These are phyloP conservation scores for Funneliformis mosseae DNA, from an alignment of 192 early-diverging fungal genomes.

Conservation along the genomic window DNA sequence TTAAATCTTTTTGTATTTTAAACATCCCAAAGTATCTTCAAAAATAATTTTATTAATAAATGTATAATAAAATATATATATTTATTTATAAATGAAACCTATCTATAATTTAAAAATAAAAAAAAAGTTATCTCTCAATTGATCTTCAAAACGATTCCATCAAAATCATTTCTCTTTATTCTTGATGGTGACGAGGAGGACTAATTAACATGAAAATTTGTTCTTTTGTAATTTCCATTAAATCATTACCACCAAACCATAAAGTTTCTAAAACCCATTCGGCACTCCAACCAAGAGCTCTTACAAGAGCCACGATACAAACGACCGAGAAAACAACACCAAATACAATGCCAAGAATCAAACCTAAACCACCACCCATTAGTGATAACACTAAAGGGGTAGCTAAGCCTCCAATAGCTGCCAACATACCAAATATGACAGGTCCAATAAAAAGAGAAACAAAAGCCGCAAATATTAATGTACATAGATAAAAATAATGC, in stretches of 20 bases:
- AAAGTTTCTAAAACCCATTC: constrained; percentile 35
- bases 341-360: constrained; percentile 26
- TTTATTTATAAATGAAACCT: neutral
- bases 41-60: neutral
- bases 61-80: neutral
- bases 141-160: too few species aligned
- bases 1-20: too few species aligned
- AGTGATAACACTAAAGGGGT: constrained; percentile 17
- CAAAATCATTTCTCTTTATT: neutral
- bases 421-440: constrained; percentile 32
- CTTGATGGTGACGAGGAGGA: neutral
- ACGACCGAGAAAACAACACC: constrained; percentile 10
- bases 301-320: constrained; percentile 26
- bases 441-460: constrained; percentile 30
- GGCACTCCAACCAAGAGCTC: constrained; percentile 7
- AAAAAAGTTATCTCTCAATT: neutral
- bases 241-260: constrained; percentile 26
- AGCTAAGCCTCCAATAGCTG: constrained; percentile 29
- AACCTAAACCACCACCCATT: neutral
- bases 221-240: constrained; percentile 20
- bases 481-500: constrained; percentile 29
- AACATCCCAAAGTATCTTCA: too few species aligned
- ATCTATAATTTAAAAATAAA: neutral
- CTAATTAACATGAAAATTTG: neutral
- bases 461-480: constrained; percentile 21